Evolutionary conservation across 2,329 filamentous ascomycete genomes (phyloP), one percentile per base, ranked within the genome.

Genomic region (Nemania sp.): DNA sequence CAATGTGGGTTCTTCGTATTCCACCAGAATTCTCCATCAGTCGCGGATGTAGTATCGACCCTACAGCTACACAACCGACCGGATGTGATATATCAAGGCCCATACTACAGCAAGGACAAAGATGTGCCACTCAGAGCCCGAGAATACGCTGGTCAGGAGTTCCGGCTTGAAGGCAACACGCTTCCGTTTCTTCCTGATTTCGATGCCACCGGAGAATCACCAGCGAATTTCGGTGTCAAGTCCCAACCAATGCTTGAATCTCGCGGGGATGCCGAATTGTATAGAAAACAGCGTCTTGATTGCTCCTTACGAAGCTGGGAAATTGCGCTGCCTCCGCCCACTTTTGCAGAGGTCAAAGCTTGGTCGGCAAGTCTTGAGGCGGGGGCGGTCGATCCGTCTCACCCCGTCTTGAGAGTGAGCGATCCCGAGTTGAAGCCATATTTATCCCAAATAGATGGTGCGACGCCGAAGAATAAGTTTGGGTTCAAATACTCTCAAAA

Each of bases 71-170:
- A 78, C 52, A 78, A 78, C 11, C 72, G 85, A 7, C 88, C 89
- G 0, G 78, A 86, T 53, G 80, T 89, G 12, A 80, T 97, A 43
- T 95, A 96, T 60, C 89, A 91, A 69, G 86, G 91, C 66, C 86
- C 92, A 0, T 92, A 87, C 65, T 97, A 96, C 68, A 89, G 91
- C 62, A 80, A 89, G 23, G 90, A 95, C 57, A 80, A 78, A 45
- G 94, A 97, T 71, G 88, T 97, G 0, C 91, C 92, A 11, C 80
- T 86, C 33, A 82, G 87, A 48, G 72, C 80, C 26, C 80, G 90
- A 48, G 91, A 96, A 70, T 97, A 96, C 72, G 93, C 89, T 6
- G 93, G 93, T 3, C 85, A 86, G 62, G 89, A 95, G 63, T 97
- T 95, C 68, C 87, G 84, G 53, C 74, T 97, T 6, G 81, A 85